Evolutionary conservation across 495 filamentous ascomycete species (phyloP).

Genomic region (Trichocladium antarcticum): DNA sequence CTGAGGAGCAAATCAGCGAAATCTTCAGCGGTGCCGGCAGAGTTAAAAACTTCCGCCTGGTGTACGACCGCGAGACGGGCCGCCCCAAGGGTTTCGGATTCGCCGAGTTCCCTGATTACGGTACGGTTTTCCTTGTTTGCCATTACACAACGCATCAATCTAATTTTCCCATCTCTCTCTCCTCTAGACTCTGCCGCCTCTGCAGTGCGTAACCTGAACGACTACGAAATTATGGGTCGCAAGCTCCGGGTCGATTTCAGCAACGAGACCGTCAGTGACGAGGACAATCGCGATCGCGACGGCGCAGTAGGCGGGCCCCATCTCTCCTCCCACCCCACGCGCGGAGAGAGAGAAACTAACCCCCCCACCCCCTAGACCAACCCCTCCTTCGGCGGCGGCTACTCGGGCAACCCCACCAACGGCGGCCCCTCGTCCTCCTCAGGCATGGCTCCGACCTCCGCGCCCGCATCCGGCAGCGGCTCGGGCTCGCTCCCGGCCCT

Average conservation of each 20-base stretch:
- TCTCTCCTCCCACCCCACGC: too few relatives aligned
- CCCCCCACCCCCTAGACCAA: background rate
- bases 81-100: constrained; percentile 95
- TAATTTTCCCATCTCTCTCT: too few relatives aligned
- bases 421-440: constrained; percentile 7
- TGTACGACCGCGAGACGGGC: constrained; percentile 92
- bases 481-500: constrained; percentile 55
- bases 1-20: constrained; percentile 87
- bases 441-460: constrained; percentile 21
- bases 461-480: constrained; percentile 5
- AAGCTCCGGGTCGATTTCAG: constrained; percentile 92
- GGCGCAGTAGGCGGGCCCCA: constrained; percentile 14
- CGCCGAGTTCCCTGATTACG: constrained; percentile 76
- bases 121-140: constrained; percentile 29
- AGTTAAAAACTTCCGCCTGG: constrained; percentile 84
- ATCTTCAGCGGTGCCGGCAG: constrained; percentile 80
- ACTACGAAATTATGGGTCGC: constrained; percentile 89
- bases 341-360: background rate
- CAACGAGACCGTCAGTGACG: constrained; percentile 75
- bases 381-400: constrained; percentile 6
- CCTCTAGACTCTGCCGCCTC: constrained; percentile 78
- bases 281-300: constrained; percentile 34
- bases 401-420: constrained; percentile 11
- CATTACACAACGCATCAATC: too few relatives aligned
- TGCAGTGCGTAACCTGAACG: constrained; percentile 90